Evolutionary conservation across 2,329 filamentous ascomycete species (phyloP).

Genomic region (Piedraia hortae): DNA sequence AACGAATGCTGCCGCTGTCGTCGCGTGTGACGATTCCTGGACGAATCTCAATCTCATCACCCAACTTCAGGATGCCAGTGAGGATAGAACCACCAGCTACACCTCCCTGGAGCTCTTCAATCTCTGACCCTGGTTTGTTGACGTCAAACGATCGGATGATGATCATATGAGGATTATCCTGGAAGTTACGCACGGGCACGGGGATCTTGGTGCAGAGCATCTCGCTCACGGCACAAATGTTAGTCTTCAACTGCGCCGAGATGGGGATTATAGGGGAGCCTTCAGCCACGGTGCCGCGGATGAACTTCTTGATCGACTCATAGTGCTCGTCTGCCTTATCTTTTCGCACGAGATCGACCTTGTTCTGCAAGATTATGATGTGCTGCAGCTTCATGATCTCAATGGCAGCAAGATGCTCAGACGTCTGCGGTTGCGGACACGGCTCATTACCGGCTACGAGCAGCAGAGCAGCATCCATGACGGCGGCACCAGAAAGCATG

Average conservation of each 20-base stretch:
- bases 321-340: slow-evolving; percentile 83
- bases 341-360: slow-evolving; percentile 95
- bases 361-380: slow-evolving; percentile 98
- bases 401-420: slow-evolving; percentile 93
- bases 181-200: slow-evolving; percentile 73
- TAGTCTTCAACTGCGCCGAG: slow-evolving; percentile 94
- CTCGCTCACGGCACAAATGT: slow-evolving; percentile 95
- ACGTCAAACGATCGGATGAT: slow-evolving; percentile 98
- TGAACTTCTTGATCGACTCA: slow-evolving; percentile 94
- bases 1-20: slow-evolving; percentile 76
- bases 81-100: slow-evolving; percentile 93
- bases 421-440: slow-evolving; percentile 93
- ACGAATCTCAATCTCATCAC: slow-evolving; percentile 93
- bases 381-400: slow-evolving; percentile 99
- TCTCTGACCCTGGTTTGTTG: slow-evolving; percentile 97
- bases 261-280: slow-evolving; percentile 91
- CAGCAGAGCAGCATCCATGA: slow-evolving; percentile 95
- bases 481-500: slow-evolving; percentile 95
- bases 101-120: slow-evolving; percentile 93
- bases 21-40: slow-evolving; percentile 96
- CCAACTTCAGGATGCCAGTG: slow-evolving; percentile 86
- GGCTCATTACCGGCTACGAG: slow-evolving; percentile 96
- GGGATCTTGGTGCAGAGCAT: slow-evolving; percentile 87
- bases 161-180: slow-evolving; percentile 86
- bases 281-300: slow-evolving; percentile 85